phyloP scores from a whole-genome alignment of 345 rosid species.

The Sonneratia alba region DNA sequence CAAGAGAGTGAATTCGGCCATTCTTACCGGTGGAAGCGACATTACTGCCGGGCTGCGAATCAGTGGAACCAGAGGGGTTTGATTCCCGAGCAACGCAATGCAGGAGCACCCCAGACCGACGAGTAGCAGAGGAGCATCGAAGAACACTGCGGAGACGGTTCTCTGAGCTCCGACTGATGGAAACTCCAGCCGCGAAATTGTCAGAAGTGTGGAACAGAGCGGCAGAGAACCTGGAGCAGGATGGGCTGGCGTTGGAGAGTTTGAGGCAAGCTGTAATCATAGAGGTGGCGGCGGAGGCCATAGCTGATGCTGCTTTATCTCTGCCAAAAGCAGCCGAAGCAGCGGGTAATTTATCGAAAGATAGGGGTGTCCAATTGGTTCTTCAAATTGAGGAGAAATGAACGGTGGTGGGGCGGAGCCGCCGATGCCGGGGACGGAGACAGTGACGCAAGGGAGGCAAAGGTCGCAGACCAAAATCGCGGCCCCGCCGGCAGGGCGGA shows the following conservation, averaged over 20 bases:
- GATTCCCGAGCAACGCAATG: background rate
- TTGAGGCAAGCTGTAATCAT: slow-evolving; percentile 3
- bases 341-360: background rate
- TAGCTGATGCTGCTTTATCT: background rate
- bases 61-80: background rate
- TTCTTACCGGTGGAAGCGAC: slow-evolving; percentile 5
- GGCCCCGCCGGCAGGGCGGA: background rate
- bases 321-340: background rate
- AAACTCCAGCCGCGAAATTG: background rate
- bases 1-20: background rate
- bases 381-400: no score
- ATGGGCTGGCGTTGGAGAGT: background rate
- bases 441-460: background rate
- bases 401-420: background rate
- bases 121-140: background rate
- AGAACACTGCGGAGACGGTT: background rate
- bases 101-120: background rate
- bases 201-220: slow-evolving; percentile 3
- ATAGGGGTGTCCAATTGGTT: no score
- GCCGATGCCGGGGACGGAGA: background rate
- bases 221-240: background rate
- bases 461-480: background rate
- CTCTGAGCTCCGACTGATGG: background rate
- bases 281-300: background rate
- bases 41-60: background rate